Conservation (phyloP, 768 basidiomycete genomes). For the Russula sp. region DNA sequence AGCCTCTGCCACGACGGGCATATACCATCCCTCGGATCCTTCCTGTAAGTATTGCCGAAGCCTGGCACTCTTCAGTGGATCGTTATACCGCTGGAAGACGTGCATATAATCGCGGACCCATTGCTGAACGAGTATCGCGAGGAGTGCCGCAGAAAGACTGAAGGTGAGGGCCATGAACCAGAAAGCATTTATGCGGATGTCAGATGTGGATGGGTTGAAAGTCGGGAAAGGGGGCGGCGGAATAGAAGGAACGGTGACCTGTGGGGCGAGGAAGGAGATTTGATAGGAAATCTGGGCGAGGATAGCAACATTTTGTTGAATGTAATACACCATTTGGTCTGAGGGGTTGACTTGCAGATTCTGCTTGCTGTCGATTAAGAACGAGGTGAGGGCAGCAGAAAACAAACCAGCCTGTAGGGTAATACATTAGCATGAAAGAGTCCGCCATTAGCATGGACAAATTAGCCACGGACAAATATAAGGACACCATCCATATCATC, state of each 20-base stretch:
- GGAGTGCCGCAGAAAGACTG: slow-evolving; percentile 1
- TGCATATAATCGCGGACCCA: not conserved
- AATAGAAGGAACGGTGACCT: not conserved
- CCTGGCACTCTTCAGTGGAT: not conserved
- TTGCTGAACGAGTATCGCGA: not conserved
- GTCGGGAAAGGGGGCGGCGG: not conserved
- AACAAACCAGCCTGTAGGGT: slow-evolving; percentile 1
- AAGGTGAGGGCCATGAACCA: not conserved
- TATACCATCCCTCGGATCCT: not conserved
- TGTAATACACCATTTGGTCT: not conserved
- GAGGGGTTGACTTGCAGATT: not conserved
- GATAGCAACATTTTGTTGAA: not conserved
- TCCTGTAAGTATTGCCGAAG: not conserved
- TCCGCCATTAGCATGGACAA: not conserved
- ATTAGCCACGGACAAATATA: not conserved
- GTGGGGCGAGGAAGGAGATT: not conserved
- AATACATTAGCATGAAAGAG: not conserved
- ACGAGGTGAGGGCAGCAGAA: not conserved
- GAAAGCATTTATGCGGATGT: not conserved
- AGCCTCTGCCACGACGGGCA: not conserved
- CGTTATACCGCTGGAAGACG: not conserved
- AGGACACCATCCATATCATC: not conserved
- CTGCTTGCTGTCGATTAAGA: not conserved
- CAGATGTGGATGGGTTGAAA: not conserved
- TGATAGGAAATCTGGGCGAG: slow-evolving; percentile 5